phyloP scores from a whole-genome alignment of 2,329 filamentous ascomycete genomes.

The Paecilomyces sp. region DNA sequence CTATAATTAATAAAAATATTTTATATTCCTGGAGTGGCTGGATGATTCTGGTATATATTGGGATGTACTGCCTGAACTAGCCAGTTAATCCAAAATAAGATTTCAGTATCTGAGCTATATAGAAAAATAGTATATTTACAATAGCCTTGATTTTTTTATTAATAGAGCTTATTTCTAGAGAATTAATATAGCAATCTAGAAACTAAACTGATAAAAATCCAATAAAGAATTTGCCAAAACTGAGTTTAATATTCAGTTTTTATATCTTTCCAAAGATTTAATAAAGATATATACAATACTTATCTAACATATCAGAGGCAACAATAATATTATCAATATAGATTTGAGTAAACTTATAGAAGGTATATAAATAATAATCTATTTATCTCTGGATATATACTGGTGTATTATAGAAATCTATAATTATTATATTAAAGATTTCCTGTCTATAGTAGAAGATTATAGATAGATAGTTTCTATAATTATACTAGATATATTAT shows the following conservation, averaged over 20 bases:
- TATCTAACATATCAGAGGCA: background rate
- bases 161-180: background rate
- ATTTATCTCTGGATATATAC: background rate
- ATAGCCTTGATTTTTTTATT: background rate
- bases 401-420: background rate
- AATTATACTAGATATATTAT: background rate
- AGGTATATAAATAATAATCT: background rate
- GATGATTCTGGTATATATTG: background rate
- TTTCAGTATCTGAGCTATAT: background rate
- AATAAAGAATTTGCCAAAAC: background rate
- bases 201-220: background rate
- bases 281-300: background rate
- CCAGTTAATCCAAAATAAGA: background rate
- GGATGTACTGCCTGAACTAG: background rate
- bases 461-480: background rate
- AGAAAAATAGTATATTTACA: background rate
- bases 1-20: background rate
- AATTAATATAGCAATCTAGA: background rate
- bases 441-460: background rate
- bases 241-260: background rate
- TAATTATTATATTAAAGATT: background rate
- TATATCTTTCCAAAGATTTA: background rate
- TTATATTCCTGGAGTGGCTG: background rate
- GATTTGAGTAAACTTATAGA: background rate
- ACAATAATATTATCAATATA: too few relatives aligned